phyloP scores from a whole-genome alignment of 345 rosid genomes.

The Psidium friedrichsthalianum region DNA sequence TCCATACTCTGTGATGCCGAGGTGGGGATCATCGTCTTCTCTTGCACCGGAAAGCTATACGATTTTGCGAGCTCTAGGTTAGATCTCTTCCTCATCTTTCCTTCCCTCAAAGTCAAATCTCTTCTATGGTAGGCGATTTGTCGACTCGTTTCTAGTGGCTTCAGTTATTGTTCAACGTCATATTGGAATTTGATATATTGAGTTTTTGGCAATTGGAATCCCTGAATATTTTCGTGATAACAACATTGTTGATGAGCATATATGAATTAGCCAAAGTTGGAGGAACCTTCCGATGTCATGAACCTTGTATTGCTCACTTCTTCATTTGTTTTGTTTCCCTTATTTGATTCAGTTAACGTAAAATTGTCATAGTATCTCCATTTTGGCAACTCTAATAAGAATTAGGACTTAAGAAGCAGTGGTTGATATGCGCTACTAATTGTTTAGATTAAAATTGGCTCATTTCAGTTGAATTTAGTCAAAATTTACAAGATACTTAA shows the following conservation, averaged over 20 bases:
- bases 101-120: too few relatives aligned
- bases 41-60: too few relatives aligned
- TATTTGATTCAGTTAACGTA: not conserved
- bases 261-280: not conserved
- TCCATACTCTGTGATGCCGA: too few relatives aligned
- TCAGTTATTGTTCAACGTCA: too few relatives aligned
- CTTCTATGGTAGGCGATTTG: too few relatives aligned
- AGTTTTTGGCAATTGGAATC: too few relatives aligned
- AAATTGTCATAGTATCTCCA: not conserved
- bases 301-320: not conserved
- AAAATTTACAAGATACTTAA: not conserved
- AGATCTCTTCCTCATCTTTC: not conserved
- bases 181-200: too few relatives aligned
- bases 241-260: not conserved
- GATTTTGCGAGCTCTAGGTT: too few relatives aligned
- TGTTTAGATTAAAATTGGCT: not conserved
- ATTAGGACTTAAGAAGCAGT: not conserved
- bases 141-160: too few relatives aligned
- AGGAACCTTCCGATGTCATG: not conserved
- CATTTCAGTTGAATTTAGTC: not conserved
- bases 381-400: not conserved
- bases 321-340: not conserved
- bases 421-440: not conserved
- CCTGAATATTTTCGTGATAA: not conserved
- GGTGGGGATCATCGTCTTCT: too few relatives aligned